Conservation (phyloP, 345 rosid species). For the Aquilaria yunnanensis region DNA sequence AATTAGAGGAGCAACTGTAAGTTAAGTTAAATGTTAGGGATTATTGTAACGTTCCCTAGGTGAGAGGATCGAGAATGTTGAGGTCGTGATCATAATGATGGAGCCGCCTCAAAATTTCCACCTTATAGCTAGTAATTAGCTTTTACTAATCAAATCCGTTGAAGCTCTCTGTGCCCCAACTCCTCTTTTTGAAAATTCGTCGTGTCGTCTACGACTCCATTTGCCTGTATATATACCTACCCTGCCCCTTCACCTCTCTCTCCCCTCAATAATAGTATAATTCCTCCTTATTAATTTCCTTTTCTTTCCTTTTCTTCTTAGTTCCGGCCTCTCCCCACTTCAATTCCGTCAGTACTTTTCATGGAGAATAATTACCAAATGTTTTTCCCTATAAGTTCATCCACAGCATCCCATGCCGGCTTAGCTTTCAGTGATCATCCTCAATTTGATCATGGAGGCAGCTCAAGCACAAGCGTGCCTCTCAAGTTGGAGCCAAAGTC, state of each 20-base stretch:
- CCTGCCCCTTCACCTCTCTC: neutral
- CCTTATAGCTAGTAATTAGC: neutral
- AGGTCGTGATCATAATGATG: slow-evolving; percentile 37
- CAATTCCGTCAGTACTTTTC: no score
- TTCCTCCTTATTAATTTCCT: neutral
- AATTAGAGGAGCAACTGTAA: no score
- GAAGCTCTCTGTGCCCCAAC: slow-evolving; percentile 18
- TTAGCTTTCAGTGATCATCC: slow-evolving; percentile 8
- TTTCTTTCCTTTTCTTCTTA: neutral
- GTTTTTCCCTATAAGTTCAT: slow-evolving; percentile 31
- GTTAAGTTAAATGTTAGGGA: no score
- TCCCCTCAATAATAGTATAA: neutral
- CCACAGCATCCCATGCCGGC: slow-evolving; percentile 5
- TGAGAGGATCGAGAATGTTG: no score
- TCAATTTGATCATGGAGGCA: neutral
- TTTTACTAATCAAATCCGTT: slow-evolving; percentile 41
- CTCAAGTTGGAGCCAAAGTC: no score
- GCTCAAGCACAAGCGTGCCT: no score
- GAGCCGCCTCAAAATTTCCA: slow-evolving; percentile 57
- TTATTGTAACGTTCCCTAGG: no score
- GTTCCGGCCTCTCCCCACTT: neutral
- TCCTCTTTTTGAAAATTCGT: slow-evolving; percentile 9
- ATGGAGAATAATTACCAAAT: slow-evolving; percentile 48
- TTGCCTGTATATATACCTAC: slow-evolving; percentile 8
- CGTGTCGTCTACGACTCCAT: slow-evolving; percentile 45